Base-by-base conservation (phyloP, 371 early-diverging fungal genomes). In the Synchytrium microbalum region DNA sequence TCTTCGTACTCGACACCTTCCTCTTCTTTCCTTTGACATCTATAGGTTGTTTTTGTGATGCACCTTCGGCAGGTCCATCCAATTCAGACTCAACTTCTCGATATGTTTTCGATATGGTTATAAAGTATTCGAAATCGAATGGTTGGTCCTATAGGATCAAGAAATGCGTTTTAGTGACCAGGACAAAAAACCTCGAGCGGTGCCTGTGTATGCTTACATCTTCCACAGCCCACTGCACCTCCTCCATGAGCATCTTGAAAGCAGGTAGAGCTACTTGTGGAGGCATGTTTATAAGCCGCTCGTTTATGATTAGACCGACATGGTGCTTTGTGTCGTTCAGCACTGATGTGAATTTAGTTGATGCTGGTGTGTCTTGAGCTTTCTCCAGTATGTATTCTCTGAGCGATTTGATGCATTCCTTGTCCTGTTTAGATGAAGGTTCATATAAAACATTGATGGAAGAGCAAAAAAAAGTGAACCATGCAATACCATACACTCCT, bases 251-350 rank as follows among this genome's bases (percentile, higher is more conserved):
- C 92, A 95, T 88, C 24, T 78, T 82, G 69, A 90, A 88, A 89
- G 96, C 87, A 1, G 91, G 93, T 13, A 93, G 88, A 23, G 87
- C 86, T 25, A 95, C 78, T 69, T 94, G 91, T 32, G 92, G 89
- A 2, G 98, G 96, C 93, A 97, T 92, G 72, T 97, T 97, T 70
- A 97, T 84, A 24, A 97, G 84, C 8, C 98, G 76, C 67, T 95
- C 95, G 65, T 87, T 88, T n/a, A 97, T 46, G 26, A 95, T 70
- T 70, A 91, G 70, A 0, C 86, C 96, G 2, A 86, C 79, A 55
- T 79, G 63, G 24, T 64, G 60, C 28, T 55, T 63, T 29, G 10
- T 59, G 19, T 28, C 16, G 54, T 31, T 33, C 5, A 26, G 2
- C 1, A 3, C 24, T 56, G 29, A 23, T 57, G 24, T 1, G 29